A percentile compares a stretch with the other conserved stretches of the same genome.
Evolutionary conservation across 192 early-diverging fungal species (phyloP).

Genomic region (Coemansia sp.): DNA sequence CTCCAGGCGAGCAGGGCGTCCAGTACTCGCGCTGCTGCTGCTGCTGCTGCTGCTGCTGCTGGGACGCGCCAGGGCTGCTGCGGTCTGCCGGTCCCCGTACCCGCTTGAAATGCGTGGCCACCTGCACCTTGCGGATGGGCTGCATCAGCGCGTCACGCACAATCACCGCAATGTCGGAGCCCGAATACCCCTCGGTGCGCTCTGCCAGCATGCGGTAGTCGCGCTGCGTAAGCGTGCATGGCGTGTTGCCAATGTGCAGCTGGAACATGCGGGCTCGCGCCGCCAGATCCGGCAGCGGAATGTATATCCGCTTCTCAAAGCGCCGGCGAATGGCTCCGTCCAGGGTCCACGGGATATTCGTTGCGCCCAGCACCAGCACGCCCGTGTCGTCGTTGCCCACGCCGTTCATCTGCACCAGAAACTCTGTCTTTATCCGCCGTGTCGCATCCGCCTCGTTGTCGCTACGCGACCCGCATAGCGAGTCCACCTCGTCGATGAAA

Average conservation of each 20-base stretch:
- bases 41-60: constrained; percentile 10
- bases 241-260: constrained; percentile 90
- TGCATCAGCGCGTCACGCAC: constrained; percentile 97
- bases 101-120: constrained; percentile 87
- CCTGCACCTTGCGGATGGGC: constrained; percentile 93
- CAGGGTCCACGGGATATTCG: constrained; percentile 96
- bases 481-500: constrained; percentile 99
- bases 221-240: constrained; percentile 67
- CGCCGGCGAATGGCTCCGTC: constrained; percentile 90
- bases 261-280: constrained; percentile 90
- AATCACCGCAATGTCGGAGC: constrained; percentile 92
- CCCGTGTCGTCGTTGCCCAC: constrained; percentile 94
- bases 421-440: constrained; percentile 95
- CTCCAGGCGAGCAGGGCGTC: constrained; percentile 95
- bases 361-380: constrained; percentile 93
- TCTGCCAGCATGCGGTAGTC: constrained; percentile 79
- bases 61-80: neutral
- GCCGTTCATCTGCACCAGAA: constrained; percentile 98
- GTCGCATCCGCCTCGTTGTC: constrained; percentile 96
- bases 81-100: constrained; percentile 30
- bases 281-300: constrained; percentile 87
- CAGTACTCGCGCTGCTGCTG: constrained; percentile 54
- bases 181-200: constrained; percentile 88
- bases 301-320: constrained; percentile 98
- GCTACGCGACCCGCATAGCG: constrained; percentile 89